These are phyloP conservation scores for Aspergillus transmontanensis DNA, from an alignment of 2,329 filamentous ascomycete genomes.

Conservation along the genomic window DNA sequence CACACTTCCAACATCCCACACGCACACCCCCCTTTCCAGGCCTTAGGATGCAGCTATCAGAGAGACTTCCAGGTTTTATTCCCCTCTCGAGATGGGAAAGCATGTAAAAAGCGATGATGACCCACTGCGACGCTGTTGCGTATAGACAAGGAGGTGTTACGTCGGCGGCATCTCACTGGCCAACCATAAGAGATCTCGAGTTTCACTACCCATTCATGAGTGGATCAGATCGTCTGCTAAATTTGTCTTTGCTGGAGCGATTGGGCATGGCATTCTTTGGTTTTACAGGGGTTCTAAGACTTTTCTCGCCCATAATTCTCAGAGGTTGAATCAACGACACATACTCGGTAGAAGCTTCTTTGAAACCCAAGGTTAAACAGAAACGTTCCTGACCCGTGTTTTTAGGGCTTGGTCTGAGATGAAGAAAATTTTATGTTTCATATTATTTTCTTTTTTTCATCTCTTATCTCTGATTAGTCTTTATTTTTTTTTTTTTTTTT, in stretches of 20 bases:
- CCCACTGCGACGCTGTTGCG: constrained; percentile 18
- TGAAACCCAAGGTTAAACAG: not conserved
- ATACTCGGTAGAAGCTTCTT: not conserved
- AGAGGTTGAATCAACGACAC: constrained; percentile 6
- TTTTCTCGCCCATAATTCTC: not conserved
- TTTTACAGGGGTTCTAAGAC: not conserved
- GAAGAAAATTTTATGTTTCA: not conserved
- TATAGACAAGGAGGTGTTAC: constrained; percentile 23
- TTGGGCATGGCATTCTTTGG: constrained; percentile 1
- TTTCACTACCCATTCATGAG: constrained; percentile 21
- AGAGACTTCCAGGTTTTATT: not conserved
- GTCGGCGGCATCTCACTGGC: constrained; percentile 16
- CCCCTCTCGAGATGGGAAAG: not conserved
- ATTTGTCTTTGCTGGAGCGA: constrained; percentile 12
- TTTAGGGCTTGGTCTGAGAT: not conserved
- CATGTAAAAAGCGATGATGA: constrained; percentile 9
- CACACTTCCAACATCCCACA: not conserved
- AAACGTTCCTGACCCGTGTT: not conserved
- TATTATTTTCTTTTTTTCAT: not conserved
- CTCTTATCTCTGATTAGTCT: not conserved
- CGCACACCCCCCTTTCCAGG: not conserved
- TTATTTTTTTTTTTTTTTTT: not conserved
- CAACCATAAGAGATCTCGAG: constrained; percentile 17
- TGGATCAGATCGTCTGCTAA: constrained; percentile 24
- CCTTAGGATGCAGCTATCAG: not conserved